Conservation (phyloP, 2,329 filamentous ascomycete species). For the Capronia coronata region DNA sequence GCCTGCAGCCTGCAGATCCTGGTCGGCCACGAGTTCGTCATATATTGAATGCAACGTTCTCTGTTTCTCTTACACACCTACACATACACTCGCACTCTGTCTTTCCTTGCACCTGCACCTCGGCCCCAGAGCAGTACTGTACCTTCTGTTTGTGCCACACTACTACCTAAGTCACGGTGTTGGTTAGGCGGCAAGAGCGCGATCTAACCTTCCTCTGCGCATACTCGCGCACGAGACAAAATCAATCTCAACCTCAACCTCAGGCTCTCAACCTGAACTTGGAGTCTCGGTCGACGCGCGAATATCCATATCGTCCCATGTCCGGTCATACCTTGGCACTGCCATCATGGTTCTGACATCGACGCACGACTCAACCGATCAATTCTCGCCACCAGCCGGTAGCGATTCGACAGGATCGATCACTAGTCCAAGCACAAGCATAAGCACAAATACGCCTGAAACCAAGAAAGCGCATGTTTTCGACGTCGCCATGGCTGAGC, state of each 20-base stretch:
- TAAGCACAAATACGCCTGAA: slow-evolving; percentile 6
- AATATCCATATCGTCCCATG: no score
- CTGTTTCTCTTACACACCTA: no score
- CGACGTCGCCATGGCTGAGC: slow-evolving; percentile 2
- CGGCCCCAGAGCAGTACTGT: background rate
- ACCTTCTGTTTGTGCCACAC: no score
- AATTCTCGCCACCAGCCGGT: slow-evolving; percentile 18
- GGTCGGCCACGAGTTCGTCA: background rate
- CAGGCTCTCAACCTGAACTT: background rate
- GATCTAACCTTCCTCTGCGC: no score
- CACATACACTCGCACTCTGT: no score
- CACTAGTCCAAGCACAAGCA: background rate
- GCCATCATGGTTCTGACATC: background rate
- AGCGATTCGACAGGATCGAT: slow-evolving; percentile 1
- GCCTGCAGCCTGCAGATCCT: slow-evolving; percentile 6
- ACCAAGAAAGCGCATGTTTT: slow-evolving; percentile 7
- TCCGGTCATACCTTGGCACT: background rate
- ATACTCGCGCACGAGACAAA: no score
- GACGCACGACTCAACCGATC: slow-evolving; percentile 8
- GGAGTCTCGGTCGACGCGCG: no score
- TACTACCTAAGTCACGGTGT: no score
- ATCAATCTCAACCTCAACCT: no score
- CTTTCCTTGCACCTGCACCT: no score
- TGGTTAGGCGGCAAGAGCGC: no score
- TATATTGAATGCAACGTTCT: background rate